Evolutionary conservation across 495 filamentous ascomycete genomes (phyloP).

Genomic region (Podospora bellae-mahoneyi): DNA sequence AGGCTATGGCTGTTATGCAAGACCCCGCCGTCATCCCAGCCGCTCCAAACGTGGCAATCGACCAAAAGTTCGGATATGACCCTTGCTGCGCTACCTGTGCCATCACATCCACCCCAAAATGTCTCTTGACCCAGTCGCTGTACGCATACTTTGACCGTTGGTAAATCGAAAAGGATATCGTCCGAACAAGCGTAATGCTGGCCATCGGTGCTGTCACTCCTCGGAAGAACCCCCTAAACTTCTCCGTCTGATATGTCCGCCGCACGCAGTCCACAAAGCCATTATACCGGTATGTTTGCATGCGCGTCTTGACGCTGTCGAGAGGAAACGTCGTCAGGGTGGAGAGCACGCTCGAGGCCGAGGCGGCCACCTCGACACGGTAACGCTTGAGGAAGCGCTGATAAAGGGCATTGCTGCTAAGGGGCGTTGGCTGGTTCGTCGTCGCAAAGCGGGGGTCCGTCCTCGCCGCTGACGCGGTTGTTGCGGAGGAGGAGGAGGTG

Average conservation of each 20-base stretch:
- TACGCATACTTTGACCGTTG: conserved; percentile 76
- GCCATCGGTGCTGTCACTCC: conserved; percentile 76
- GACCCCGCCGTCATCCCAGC: conserved; percentile 78
- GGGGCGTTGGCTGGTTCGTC: background rate
- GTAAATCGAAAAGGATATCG: conserved; percentile 91
- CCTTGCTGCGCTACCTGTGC: conserved; percentile 66
- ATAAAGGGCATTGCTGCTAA: conserved; percentile 22
- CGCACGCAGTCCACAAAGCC: conserved; percentile 65
- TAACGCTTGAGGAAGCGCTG: conserved; percentile 68
- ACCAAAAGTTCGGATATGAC: conserved; percentile 64
- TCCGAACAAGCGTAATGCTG: conserved; percentile 85
- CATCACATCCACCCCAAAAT: conserved; percentile 68
- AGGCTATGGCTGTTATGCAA: conserved; percentile 77
- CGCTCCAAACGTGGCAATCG: conserved; percentile 69
- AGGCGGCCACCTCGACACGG: conserved; percentile 75
- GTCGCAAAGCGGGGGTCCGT: conserved; percentile 11
- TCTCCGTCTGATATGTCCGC: conserved; percentile 70
- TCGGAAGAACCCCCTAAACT: conserved; percentile 72
- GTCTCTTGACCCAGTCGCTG: conserved; percentile 59
- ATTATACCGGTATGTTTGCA: conserved; percentile 77
- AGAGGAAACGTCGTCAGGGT: conserved; percentile 74
- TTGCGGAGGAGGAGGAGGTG: conserved; percentile 18
- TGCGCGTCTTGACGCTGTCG: conserved; percentile 81
- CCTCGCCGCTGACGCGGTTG: conserved; percentile 1
- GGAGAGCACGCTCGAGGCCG: conserved; percentile 67